phyloP scores from a whole-genome alignment of 805 yeast species.

The Candida golubevii region DNA sequence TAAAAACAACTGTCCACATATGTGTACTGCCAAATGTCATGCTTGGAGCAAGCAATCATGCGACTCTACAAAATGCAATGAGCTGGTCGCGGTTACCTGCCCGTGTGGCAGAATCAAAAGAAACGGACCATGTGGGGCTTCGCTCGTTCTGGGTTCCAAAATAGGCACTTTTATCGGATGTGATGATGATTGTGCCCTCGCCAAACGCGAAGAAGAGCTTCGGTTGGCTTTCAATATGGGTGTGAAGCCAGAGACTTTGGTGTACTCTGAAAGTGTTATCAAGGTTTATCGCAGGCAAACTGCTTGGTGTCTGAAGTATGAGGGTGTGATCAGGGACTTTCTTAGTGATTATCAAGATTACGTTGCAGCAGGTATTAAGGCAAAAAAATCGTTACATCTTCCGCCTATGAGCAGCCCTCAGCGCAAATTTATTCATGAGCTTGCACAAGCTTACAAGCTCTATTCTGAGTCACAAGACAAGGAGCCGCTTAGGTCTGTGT shows the following conservation, averaged over 20 bases:
- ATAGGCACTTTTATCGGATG: slow-evolving; percentile 49
- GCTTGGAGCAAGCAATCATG: slow-evolving; percentile 42
- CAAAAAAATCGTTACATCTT: slow-evolving; percentile 50
- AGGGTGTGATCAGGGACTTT: slow-evolving; percentile 47
- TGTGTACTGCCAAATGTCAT: slow-evolving; percentile 64
- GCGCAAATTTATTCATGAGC: slow-evolving; percentile 64
- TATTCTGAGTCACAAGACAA: slow-evolving; percentile 74
- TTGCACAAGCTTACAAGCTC: slow-evolving; percentile 56
- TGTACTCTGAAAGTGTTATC: slow-evolving; percentile 46
- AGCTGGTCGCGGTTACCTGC: slow-evolving; percentile 50
- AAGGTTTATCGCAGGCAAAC: slow-evolving; percentile 50
- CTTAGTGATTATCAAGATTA: slow-evolving; percentile 31
- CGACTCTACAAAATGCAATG: slow-evolving; percentile 50
- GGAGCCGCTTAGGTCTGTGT: slow-evolving; percentile 75
- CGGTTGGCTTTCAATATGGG: slow-evolving; percentile 54
- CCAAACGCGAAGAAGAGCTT: slow-evolving; percentile 56
- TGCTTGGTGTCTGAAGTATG: slow-evolving; percentile 67
- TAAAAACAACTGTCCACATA: slow-evolving; percentile 61
- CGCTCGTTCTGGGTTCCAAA: slow-evolving; percentile 26
- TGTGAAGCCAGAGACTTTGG: slow-evolving; percentile 18
- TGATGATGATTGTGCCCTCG: slow-evolving; percentile 63
- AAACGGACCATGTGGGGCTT: slow-evolving; percentile 55
- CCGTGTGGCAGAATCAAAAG: slow-evolving; percentile 56
- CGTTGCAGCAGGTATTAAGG: slow-evolving; percentile 16
- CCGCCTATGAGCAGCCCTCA: slow-evolving; percentile 70